Conservation (phyloP, 2,329 filamentous ascomycete genomes). For the Lecanicillium sp. region DNA sequence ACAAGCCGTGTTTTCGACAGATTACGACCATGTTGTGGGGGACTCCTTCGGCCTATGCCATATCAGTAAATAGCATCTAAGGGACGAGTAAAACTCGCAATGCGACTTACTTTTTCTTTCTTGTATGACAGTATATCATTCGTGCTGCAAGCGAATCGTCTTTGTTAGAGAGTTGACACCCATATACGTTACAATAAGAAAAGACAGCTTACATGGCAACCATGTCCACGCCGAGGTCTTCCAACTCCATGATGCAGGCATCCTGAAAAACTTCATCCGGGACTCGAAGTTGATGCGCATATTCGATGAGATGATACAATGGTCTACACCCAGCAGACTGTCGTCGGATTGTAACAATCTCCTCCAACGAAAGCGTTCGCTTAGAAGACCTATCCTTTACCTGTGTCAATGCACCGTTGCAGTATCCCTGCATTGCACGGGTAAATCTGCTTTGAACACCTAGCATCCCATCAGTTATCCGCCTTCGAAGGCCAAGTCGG, state of each 20-base stretch:
- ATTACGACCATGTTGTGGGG: slow-evolving; percentile 15
- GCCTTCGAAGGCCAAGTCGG: background rate
- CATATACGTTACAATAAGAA: background rate
- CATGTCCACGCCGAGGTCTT: slow-evolving; percentile 15
- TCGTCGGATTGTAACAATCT: slow-evolving; percentile 12
- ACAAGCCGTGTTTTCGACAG: slow-evolving; percentile 11
- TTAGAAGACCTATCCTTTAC: slow-evolving; percentile 8
- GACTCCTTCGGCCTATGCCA: slow-evolving; percentile 10
- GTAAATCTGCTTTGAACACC: slow-evolving; percentile 13
- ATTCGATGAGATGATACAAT: slow-evolving; percentile 16
- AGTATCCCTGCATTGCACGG: slow-evolving; percentile 12
- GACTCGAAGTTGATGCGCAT: slow-evolving; percentile 12
- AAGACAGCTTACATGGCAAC: slow-evolving; percentile 13
- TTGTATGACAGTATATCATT: slow-evolving; percentile 16
- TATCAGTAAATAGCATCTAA: background rate
- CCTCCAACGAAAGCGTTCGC: slow-evolving; percentile 11
- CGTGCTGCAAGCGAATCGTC: slow-evolving; percentile 9
- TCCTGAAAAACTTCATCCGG: slow-evolving; percentile 15
- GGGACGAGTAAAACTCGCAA: background rate
- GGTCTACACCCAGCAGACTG: slow-evolving; percentile 13
- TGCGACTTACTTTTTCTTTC: slow-evolving; percentile 13
- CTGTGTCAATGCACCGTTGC: slow-evolving; percentile 12
- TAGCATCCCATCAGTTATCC: slow-evolving; percentile 3
- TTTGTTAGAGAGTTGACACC: background rate
- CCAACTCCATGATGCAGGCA: slow-evolving; percentile 12